These are phyloP conservation scores for Talaromyces funiculosus DNA, from an alignment of 2,329 filamentous ascomycete genomes.

Conservation along the genomic window DNA sequence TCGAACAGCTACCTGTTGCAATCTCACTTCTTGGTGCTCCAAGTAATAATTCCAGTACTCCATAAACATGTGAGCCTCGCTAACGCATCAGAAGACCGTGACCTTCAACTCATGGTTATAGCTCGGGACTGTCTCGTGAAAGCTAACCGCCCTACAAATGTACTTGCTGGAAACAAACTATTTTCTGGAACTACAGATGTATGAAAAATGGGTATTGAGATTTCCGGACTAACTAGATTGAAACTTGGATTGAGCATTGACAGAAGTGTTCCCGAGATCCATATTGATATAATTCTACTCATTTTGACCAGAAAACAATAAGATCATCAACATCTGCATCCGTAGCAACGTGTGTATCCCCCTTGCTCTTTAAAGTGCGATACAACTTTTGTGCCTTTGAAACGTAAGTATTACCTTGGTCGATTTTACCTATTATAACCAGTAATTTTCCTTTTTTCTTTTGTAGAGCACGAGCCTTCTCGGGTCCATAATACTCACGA, in stretches of 20 bases:
- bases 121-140: background rate
- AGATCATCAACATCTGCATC: constrained; percentile 2
- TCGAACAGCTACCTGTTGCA: background rate
- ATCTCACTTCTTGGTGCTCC: background rate
- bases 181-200: background rate
- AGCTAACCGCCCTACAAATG: background rate
- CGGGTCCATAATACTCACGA: background rate
- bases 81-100: background rate
- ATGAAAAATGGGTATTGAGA: background rate
- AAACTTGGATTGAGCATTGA: too few relatives aligned
- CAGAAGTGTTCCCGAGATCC: background rate
- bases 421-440: background rate
- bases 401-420: background rate
- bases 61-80: background rate
- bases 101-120: background rate
- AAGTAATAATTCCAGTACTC: background rate
- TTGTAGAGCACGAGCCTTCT: background rate
- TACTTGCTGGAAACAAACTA: background rate
- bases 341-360: background rate
- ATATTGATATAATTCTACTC: background rate
- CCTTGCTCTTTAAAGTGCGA: background rate
- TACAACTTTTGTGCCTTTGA: background rate
- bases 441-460: background rate
- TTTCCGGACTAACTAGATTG: background rate
- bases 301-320: constrained; percentile 4